These are phyloP conservation scores for Amesomyces nigricolor DNA, from an alignment of 2,329 filamentous ascomycete species.

Conservation along the genomic window DNA sequence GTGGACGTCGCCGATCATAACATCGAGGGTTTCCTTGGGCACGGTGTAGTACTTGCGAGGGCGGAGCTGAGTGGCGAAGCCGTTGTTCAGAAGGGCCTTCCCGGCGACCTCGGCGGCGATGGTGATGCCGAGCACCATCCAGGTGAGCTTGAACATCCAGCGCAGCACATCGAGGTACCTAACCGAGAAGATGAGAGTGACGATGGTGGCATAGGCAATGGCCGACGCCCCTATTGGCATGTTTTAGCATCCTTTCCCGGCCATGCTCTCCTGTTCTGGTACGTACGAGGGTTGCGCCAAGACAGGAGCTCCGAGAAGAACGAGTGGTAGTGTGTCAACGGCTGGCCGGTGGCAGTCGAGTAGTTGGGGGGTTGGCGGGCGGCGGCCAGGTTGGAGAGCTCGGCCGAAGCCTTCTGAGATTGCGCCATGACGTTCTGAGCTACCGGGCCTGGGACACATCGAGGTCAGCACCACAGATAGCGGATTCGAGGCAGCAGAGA, in stretches of 20 bases:
- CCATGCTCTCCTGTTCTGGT: conserved; percentile 3
- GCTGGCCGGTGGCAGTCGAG: conserved; percentile 55
- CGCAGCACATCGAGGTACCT: conserved; percentile 62
- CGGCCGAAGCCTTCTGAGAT: conserved; percentile 47
- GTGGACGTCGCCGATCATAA: conserved; percentile 57
- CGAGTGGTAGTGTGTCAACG: conserved; percentile 64
- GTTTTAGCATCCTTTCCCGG: conserved; percentile 26
- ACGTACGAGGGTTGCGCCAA: conserved; percentile 62
- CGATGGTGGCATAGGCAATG: conserved; percentile 55
- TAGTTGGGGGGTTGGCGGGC: conserved; percentile 49
- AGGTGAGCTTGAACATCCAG: conserved; percentile 61
- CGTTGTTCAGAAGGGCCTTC: conserved; percentile 55
- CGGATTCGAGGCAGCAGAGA: not conserved
- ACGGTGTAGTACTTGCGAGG: conserved; percentile 64
- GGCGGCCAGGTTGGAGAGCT: conserved; percentile 54
- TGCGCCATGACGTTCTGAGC: conserved; percentile 55
- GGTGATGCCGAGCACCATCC: conserved; percentile 55
- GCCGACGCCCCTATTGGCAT: conserved; percentile 50
- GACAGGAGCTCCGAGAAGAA: conserved; percentile 65
- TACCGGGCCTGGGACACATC: conserved; percentile 44
- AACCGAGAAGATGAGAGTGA: conserved; percentile 56
- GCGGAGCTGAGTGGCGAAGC: conserved; percentile 59
- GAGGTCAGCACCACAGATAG: conserved; percentile 18
- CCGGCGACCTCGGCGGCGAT: conserved; percentile 56
- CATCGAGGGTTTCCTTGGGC: conserved; percentile 56